phyloP scores from a whole-genome alignment of 1,284 basidiomycete species.

The Irpex lacteus region DNA sequence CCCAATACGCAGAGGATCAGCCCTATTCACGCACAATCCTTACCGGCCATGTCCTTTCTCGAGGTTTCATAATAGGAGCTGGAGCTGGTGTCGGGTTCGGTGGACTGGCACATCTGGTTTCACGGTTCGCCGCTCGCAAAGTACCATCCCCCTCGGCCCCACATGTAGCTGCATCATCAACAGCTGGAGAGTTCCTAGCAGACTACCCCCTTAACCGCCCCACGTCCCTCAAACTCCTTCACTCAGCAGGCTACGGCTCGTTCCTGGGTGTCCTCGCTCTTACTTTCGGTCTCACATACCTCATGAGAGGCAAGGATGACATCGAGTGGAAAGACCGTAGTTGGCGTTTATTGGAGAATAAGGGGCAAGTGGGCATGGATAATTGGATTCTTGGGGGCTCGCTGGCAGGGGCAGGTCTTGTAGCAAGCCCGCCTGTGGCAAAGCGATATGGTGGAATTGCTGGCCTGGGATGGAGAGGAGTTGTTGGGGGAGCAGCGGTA shows the following conservation, averaged over 20 bases:
- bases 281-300: background rate
- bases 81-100: background rate
- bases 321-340: background rate
- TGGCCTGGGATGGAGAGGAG: background rate
- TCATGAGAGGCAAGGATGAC: background rate
- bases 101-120: background rate
- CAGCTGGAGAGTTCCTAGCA: background rate
- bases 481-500: background rate
- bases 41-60: background rate
- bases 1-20: constrained; percentile 1
- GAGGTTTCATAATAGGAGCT: background rate
- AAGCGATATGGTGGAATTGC: background rate
- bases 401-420: background rate
- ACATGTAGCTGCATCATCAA: background rate
- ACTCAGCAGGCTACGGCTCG: background rate
- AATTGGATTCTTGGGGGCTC: background rate
- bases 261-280: background rate
- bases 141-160: background rate
- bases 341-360: background rate
- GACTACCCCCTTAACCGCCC: background rate
- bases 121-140: background rate
- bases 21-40: background rate
- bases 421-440: background rate
- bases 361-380: background rate
- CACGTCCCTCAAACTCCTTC: background rate